Evolutionary conservation across 106 monocot genomes (phyloP), one percentile per base, ranked within the genome.

Genomic region (Agapanthus africanus): DNA sequence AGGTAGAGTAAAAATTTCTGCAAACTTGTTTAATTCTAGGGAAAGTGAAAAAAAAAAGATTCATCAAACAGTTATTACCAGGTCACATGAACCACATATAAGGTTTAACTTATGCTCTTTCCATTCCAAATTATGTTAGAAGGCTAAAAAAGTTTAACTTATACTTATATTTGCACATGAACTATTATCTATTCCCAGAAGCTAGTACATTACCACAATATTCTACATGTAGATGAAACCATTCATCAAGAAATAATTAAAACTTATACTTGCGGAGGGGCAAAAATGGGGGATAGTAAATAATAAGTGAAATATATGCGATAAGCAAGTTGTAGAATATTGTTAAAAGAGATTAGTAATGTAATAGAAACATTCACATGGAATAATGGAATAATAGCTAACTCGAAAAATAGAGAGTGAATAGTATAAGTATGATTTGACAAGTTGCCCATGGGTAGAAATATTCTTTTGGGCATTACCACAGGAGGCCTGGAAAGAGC

Each of bases 401-500:
- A 44, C 16, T 31, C 6, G 40, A 41, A 22, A 30, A 59, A 51
- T 35, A 38, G 35, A 37, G 28, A 8, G 2, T 52, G 21, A 35
- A 70, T 38, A 10, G 38, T 37, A 37, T n/a, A 69, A 26, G 56
- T 39, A 28, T 39, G 2, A 54, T 36, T 57, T 14, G n/a, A 52
- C 10, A 70, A 31, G 46, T 19, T 16, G 9, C 33, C 6, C 56
- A 25, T 6, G 34, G 31, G 32, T n/a, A 34, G 18, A 51, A 70
- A 70, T 54, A 54, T 63, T 11, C 0, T 36, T 72, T 33, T 39
- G 46, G 57, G 62, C 60, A 72, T 84, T 85, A 99, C 97, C 83
- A 90, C 68, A 62, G 92, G 87, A 60, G 92, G 97, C 63, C 97
- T 89, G 46, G 92, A 99, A 80, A 99, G 97, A 70, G 87, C 82